These are phyloP conservation scores for Sarocladiaceae sp. DNA, from an alignment of 2,329 filamentous ascomycete species.

Conservation along the genomic window DNA sequence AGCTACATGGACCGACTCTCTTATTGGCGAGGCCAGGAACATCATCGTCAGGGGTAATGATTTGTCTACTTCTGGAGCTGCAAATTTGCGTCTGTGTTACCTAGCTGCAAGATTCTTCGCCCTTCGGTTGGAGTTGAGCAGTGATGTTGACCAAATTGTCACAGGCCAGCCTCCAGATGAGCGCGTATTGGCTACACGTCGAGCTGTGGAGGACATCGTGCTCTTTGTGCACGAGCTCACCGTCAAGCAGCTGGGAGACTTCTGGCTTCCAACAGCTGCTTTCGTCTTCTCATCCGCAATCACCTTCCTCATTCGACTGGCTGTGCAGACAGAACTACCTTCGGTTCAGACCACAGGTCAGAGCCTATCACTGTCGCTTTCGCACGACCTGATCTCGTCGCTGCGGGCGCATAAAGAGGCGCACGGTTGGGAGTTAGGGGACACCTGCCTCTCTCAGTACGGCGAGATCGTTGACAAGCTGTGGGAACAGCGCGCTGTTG, in stretches of 20 bases:
- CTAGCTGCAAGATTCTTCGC: slow-evolving; percentile 42
- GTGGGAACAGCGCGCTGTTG: too few species aligned
- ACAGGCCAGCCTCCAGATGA: slow-evolving; percentile 21
- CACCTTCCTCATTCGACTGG: slow-evolving; percentile 45
- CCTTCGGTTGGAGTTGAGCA: slow-evolving; percentile 42
- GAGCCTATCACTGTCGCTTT: slow-evolving; percentile 36
- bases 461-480: slow-evolving; percentile 42
- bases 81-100: slow-evolving; percentile 49
- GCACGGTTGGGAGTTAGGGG: slow-evolving; percentile 44
- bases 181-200: slow-evolving; percentile 28
- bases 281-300: slow-evolving; percentile 45
- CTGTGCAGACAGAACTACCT: slow-evolving; percentile 38
- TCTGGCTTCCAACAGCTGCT: slow-evolving; percentile 44
- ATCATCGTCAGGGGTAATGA: slow-evolving; percentile 38
- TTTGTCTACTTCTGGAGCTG: slow-evolving; percentile 37
- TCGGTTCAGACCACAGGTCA: slow-evolving; percentile 28
- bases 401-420: slow-evolving; percentile 34
- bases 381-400: slow-evolving; percentile 34
- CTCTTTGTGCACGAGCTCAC: slow-evolving; percentile 41
- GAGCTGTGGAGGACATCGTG: slow-evolving; percentile 45
- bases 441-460: slow-evolving; percentile 45
- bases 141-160: too few species aligned
- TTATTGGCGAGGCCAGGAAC: slow-evolving; percentile 31
- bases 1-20: slow-evolving; percentile 40
- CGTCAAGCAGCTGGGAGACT: slow-evolving; percentile 38